Percentiles rank a stretch among this genome's conserved stretches.
phyloP scores from a whole-genome alignment of 371 early-diverging fungal genomes.

The Rhizopus arrhizus region DNA sequence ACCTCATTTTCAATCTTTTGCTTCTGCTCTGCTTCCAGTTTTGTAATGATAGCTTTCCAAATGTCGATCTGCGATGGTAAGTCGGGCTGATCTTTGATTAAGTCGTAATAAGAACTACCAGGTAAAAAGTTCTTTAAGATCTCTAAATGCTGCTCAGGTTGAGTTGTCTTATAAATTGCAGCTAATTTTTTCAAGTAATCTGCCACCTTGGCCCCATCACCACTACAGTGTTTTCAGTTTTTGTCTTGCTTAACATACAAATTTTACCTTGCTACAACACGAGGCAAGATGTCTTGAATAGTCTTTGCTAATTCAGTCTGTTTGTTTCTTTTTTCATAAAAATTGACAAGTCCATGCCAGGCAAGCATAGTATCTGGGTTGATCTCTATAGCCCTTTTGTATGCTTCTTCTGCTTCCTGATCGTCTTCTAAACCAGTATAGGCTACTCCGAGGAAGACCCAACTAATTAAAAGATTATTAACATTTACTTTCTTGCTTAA shows the following conservation, averaged over 20 bases:
- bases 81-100: constrained; percentile 43
- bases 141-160: constrained; percentile 39
- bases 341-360: constrained; percentile 72
- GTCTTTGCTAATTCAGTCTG: constrained; percentile 47
- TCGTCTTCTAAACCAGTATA: constrained; percentile 68
- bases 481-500: background rate
- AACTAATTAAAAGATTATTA: constrained; percentile 32
- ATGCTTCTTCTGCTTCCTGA: constrained; percentile 68
- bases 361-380: constrained; percentile 66
- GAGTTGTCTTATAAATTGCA: constrained; percentile 46
- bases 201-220: constrained; percentile 62
- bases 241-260: background rate
- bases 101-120: constrained; percentile 48
- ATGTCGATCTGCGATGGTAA: constrained; percentile 57
- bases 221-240: constrained; percentile 19
- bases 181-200: constrained; percentile 64
- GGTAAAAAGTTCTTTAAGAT: constrained; percentile 59
- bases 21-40: constrained; percentile 63
- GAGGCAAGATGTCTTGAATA: constrained; percentile 39
- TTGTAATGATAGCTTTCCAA: constrained; percentile 54
- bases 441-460: constrained; percentile 80
- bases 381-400: constrained; percentile 68
- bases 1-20: constrained; percentile 64
- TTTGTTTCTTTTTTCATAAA: constrained; percentile 63
- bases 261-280: constrained; percentile 33